Conservation (phyloP, 139 green algal genomes). For the Monoraphidium neglectum region DNA sequence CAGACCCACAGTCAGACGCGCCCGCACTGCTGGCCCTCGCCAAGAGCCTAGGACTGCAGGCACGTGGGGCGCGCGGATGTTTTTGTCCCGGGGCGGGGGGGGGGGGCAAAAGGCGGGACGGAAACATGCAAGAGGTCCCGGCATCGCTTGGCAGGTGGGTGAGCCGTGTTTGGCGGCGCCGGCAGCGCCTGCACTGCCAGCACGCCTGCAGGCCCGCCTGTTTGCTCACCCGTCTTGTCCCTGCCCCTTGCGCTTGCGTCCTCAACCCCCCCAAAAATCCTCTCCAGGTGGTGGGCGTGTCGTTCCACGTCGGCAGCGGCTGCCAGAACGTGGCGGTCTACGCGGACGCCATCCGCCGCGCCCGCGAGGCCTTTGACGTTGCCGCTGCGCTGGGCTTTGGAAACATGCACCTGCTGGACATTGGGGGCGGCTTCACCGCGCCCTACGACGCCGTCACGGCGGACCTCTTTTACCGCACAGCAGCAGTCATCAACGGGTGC, state of each 20-base stretch:
- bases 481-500: conserved; percentile 36
- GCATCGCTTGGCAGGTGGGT: conserved; percentile 58
- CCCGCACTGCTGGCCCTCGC: conserved; percentile 29
- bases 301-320: conserved; percentile 92
- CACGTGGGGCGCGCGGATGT: conserved; percentile 71
- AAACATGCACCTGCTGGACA: conserved; percentile 32
- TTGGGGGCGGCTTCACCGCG: conserved; percentile 38
- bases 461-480: conserved; percentile 13
- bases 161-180: no score
- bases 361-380: conserved; percentile 25
- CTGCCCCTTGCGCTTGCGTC: no score
- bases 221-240: no score
- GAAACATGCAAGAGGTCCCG: conserved; percentile 82
- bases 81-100: no score
- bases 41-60: conserved; percentile 39
- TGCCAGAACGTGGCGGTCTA: conserved; percentile 73
- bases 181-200: no score
- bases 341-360: conserved; percentile 55
- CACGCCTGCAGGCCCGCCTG: no score
- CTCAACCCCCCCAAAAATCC: no score
- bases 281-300: conserved; percentile 75
- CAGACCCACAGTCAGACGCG: conserved; percentile 25
- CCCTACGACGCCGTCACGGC: conserved; percentile 7
- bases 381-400: conserved; percentile 7
- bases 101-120: no score